Conservation (phyloP, 805 yeast species). For the Ogataea methanolica region DNA sequence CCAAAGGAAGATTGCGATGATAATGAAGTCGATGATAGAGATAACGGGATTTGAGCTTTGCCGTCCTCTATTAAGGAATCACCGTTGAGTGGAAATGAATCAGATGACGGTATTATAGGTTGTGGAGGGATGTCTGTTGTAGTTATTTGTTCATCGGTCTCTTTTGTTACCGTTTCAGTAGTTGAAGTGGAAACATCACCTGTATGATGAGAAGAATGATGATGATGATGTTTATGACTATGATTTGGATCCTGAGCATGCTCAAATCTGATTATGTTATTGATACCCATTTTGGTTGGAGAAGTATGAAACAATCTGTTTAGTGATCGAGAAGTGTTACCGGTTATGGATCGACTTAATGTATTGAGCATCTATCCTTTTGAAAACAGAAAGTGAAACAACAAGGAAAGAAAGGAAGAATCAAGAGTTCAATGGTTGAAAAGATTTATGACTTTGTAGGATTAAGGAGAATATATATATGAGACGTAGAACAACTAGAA, state of each 20-base stretch:
- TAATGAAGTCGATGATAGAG: constrained; percentile 3
- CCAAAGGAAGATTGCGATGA: constrained; percentile 4
- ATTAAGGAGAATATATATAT: no score
- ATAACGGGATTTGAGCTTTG: background rate
- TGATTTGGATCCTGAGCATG: constrained; percentile 15
- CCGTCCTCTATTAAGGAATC: background rate
- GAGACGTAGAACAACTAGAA: no score
- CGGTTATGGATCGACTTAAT: no score
- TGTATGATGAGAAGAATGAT: background rate
- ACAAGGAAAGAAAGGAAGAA: no score
- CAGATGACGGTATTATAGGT: no score
- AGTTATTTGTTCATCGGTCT: background rate
- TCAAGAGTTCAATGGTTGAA: no score
- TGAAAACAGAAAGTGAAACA: no score
- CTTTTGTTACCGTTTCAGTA: background rate
- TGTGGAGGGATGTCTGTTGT: no score
- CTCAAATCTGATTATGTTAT: constrained; percentile 22
- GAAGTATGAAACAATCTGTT: constrained; percentile 3
- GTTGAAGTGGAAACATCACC: background rate
- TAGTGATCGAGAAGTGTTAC: background rate
- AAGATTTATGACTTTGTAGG: no score
- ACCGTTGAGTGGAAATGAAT: no score
- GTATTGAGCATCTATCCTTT: no score
- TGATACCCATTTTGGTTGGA: constrained; percentile 21
- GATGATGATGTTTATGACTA: constrained; percentile 8